These are phyloP conservation scores for Antitrichia curtipendula DNA, from an alignment of 225 moss, liverwort and hornwort genomes.

Conservation along the genomic window DNA sequence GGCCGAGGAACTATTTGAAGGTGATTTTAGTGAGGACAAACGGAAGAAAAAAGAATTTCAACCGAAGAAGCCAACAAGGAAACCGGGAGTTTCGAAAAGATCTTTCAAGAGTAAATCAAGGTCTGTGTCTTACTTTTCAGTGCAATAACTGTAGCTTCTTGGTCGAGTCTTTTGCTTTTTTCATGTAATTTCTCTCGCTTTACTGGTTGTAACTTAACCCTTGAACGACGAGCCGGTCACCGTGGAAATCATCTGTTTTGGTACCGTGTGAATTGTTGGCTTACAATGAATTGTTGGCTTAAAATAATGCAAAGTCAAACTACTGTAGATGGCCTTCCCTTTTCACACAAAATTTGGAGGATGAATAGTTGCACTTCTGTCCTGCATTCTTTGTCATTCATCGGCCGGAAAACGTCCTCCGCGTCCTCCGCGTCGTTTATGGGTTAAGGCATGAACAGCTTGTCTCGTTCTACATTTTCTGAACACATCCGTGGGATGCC, in stretches of 20 bases:
- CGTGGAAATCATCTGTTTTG: too few relatives aligned
- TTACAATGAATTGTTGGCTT: too few relatives aligned
- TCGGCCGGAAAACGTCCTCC: too few relatives aligned
- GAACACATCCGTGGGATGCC: background rate
- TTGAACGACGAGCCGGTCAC: too few relatives aligned
- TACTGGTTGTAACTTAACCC: background rate
- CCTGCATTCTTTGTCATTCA: too few relatives aligned
- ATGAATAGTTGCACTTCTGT: too few relatives aligned
- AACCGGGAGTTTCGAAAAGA: constrained; percentile 74
- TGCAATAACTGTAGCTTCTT: background rate
- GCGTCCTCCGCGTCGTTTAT: too few relatives aligned
- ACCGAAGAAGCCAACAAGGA: constrained; percentile 41
- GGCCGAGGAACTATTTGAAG: constrained; percentile 74
- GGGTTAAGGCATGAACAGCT: background rate
- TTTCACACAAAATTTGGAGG: too few relatives aligned
- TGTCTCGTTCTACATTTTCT: background rate
- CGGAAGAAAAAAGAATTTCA: constrained; percentile 32
- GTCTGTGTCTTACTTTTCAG: constrained; percentile 2
- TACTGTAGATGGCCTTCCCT: too few relatives aligned
- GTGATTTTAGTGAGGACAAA: constrained; percentile 62
- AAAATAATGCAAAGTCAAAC: too few relatives aligned
- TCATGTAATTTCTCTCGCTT: background rate
- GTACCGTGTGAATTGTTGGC: too few relatives aligned
- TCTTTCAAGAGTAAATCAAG: constrained; percentile 97
- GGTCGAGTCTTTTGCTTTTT: background rate